These are phyloP conservation scores for Exserohilum turcica DNA, from an alignment of 2,329 filamentous ascomycete species.

Conservation along the genomic window DNA sequence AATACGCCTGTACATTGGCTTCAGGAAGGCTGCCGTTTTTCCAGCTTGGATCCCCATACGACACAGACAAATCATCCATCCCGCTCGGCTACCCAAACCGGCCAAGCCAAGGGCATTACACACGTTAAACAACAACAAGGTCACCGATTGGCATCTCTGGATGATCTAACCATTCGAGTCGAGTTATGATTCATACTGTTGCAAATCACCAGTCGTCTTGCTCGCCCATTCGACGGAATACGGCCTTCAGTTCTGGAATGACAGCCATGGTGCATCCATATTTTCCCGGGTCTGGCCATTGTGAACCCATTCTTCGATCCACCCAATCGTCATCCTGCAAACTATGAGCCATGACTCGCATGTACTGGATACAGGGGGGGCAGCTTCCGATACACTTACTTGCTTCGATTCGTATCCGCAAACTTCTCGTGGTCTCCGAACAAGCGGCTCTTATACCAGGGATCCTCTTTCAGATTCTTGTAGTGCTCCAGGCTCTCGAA, in stretches of 20 bases:
- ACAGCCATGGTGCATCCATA: constrained; percentile 8
- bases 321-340: constrained; percentile 55
- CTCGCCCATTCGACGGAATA: not conserved
- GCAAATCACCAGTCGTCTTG: not conserved
- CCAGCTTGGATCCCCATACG: too few species aligned
- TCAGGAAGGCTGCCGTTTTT: too few species aligned
- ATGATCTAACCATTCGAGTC: not conserved
- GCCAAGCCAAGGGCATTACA: not conserved
- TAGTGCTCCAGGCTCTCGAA: constrained; percentile 55
- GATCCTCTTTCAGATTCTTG: constrained; percentile 56
- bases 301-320: constrained; percentile 51
- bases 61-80: not conserved
- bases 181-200: not conserved
- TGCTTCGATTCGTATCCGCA: constrained; percentile 55
- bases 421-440: constrained; percentile 56
- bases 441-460: constrained; percentile 55
- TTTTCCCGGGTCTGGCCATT: constrained; percentile 41
- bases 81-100: not conserved
- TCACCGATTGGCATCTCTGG: not conserved
- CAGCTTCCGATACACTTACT: constrained; percentile 24
- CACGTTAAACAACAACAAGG: not conserved
- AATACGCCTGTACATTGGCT: not conserved
- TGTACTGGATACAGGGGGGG: not conserved
- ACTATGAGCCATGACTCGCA: not conserved
- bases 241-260: not conserved